Base-by-base conservation (phyloP, 208 protist species). In the Acanthamoeba healyi region DNA sequence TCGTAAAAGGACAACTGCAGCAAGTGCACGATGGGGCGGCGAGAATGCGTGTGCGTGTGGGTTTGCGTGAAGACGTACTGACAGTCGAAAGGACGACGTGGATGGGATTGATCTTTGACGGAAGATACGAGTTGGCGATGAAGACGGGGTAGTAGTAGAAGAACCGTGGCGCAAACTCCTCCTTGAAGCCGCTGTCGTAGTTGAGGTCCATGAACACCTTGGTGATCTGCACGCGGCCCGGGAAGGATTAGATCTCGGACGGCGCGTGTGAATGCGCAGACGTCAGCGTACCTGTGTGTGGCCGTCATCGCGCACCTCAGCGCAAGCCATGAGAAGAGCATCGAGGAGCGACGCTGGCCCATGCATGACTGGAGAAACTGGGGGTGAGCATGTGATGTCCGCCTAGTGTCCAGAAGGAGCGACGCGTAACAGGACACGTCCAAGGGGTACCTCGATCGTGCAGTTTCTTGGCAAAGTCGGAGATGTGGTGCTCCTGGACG, bases 131-230 rank as follows among this genome's bases (percentile, higher is more conserved):
- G 77, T 58, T 40, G 77, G 14, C n/a, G 24, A 86, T 58, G 46
- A 86, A 86, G 0, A 42, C 44, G 19, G 77, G 77, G 34, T 86
- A 86, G 44, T 61, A 58, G 77, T 86, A 86, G 24, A 86, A 86
- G 77, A 86, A 86, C 29, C 24, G 26, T 5, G 0, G 1, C 44
- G 77, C 38, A 24, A 86, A 58, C 46, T 49, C 46, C 34, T 86
- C 77, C 46, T 86, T 86, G 46, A 61, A 86, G 6, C 5, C 26
- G 44, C n/a, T 58, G 42, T 86, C 77, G 44, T 86, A 86, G 77
- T 86, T 86, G 77, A 86, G 77, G 34, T 86, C 77, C 77, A 86
- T 58, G 44, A 86, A 86, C 7, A 58, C 44, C 29, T 86, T 86
- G 19, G 29, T 86, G 40, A 86, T 86, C 77, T 86, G 24, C 22